These are phyloP conservation scores for Colletotrichum zoysiae DNA, from an alignment of 2,329 filamentous ascomycete genomes.

Conservation along the genomic window DNA sequence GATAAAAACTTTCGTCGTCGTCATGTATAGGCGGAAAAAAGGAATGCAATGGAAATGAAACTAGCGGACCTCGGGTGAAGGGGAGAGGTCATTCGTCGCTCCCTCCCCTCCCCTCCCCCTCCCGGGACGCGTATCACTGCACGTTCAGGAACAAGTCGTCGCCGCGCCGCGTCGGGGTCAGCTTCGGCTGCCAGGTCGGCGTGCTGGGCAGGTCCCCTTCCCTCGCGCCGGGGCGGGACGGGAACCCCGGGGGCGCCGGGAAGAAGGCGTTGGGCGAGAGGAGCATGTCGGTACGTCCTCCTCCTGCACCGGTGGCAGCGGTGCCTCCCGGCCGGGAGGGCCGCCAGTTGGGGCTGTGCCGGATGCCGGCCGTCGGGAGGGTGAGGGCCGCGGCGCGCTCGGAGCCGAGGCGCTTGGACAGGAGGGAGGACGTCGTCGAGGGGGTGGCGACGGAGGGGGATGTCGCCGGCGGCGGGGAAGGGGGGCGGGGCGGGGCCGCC, in stretches of 20 bases:
- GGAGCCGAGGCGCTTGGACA: conserved; percentile 65
- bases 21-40: background rate
- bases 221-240: background rate
- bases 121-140: conserved; percentile 50
- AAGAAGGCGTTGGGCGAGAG: conserved; percentile 34
- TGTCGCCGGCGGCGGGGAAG: conserved; percentile 32
- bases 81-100: background rate
- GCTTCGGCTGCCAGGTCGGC: conserved; percentile 71
- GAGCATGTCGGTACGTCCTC: conserved; percentile 19
- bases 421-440: conserved; percentile 56
- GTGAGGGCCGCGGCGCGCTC: conserved; percentile 63
- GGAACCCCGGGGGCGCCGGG: conserved; percentile 19
- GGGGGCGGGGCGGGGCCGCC: conserved; percentile 28
- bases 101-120: background rate
- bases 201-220: conserved; percentile 55
- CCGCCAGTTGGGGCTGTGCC: conserved; percentile 43
- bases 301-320: conserved; percentile 18
- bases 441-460: conserved; percentile 44
- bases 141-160: conserved; percentile 74
- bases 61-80: too few relatives aligned
- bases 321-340: conserved; percentile 22
- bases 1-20: conserved; percentile 22
- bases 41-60: background rate
- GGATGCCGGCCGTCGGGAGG: conserved; percentile 46
- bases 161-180: conserved; percentile 76